Evolutionary conservation across 768 basidiomycete genomes (phyloP).

Genomic region (Mycena albidolilacea): DNA sequence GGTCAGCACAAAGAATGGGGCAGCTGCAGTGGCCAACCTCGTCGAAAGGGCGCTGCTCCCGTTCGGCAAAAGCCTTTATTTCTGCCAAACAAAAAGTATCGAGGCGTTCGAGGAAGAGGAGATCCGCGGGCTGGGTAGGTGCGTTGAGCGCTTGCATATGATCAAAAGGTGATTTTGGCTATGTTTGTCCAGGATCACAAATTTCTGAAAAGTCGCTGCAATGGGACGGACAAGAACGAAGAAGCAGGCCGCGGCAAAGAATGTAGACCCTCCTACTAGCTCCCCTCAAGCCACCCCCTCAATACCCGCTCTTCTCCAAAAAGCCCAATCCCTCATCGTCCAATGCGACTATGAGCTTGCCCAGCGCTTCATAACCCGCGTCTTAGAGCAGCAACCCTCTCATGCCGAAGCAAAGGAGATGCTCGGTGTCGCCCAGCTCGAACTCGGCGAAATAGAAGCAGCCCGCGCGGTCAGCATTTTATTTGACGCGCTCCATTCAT

Average conservation of each 20-base stretch:
- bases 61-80: slow-evolving; percentile 71
- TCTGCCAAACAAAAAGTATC: slow-evolving; percentile 72
- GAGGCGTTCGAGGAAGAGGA: slow-evolving; percentile 74
- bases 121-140: slow-evolving; percentile 52
- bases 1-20: slow-evolving; percentile 44
- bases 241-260: slow-evolving; percentile 58
- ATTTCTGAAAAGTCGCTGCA: slow-evolving; percentile 25
- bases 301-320: slow-evolving; percentile 73
- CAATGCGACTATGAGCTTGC: slow-evolving; percentile 92
- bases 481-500: slow-evolving; percentile 21
- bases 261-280: slow-evolving; percentile 43
- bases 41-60: slow-evolving; percentile 72
- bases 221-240: slow-evolving; percentile 74
- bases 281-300: slow-evolving; percentile 56
- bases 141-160: slow-evolving; percentile 54
- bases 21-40: slow-evolving; percentile 62
- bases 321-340: slow-evolving; percentile 84
- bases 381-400: slow-evolving; percentile 73
- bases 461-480: slow-evolving; percentile 72
- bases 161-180: neutral
- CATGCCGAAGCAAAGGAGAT: slow-evolving; percentile 85
- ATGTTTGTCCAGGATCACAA: neutral
- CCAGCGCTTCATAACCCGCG: slow-evolving; percentile 76
- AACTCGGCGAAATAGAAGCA: slow-evolving; percentile 80
- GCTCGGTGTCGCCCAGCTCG: slow-evolving; percentile 83